Evolutionary conservation across 2,329 filamentous ascomycete genomes (phyloP).

Genomic region (Mycosphaerella sp.): DNA sequence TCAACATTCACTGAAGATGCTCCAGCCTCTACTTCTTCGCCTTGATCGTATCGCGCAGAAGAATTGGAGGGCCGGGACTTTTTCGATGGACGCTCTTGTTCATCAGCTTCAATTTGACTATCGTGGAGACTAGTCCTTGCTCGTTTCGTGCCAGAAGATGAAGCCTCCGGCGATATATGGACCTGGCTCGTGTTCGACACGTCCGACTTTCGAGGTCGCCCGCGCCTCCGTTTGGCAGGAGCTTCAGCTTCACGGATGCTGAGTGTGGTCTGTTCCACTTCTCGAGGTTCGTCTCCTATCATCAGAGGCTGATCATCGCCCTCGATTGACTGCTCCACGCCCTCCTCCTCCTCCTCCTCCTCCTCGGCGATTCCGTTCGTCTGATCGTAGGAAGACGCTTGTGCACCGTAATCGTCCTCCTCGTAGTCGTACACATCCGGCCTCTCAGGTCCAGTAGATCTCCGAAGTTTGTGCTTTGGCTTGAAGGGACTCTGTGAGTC

Average conservation of each 20-base stretch:
- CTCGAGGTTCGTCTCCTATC: slow-evolving; percentile 11
- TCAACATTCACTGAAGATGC: slow-evolving; percentile 12
- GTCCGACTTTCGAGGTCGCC: slow-evolving; percentile 20
- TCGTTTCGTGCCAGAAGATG: slow-evolving; percentile 16
- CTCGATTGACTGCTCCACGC: slow-evolving; percentile 21
- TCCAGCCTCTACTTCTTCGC: slow-evolving; percentile 14
- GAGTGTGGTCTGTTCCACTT: slow-evolving; percentile 13
- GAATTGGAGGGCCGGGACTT: slow-evolving; percentile 18
- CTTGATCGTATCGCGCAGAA: slow-evolving; percentile 10
- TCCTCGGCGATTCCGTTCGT: slow-evolving; percentile 12
- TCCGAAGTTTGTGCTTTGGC: slow-evolving; percentile 25
- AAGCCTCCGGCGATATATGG: slow-evolving; percentile 2
- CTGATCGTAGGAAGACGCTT: slow-evolving; percentile 16
- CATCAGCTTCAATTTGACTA: slow-evolving; percentile 7
- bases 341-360: slow-evolving; percentile 14
- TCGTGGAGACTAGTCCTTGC: slow-evolving; percentile 16
- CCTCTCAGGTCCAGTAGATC: slow-evolving; percentile 23
- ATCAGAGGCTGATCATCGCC: slow-evolving; percentile 13
- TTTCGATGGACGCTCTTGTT: slow-evolving; percentile 11
- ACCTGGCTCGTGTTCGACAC: slow-evolving; percentile 17
- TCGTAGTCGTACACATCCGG: slow-evolving; percentile 23
- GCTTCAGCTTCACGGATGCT: slow-evolving; percentile 11
- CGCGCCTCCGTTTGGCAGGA: slow-evolving; percentile 13
- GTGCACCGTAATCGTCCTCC: slow-evolving; percentile 13
- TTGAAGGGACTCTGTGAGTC: slow-evolving; percentile 32